These are phyloP conservation scores for Saccharomycopsis hybrid DNA, from an alignment of 1,139 yeast species.

Conservation along the genomic window DNA sequence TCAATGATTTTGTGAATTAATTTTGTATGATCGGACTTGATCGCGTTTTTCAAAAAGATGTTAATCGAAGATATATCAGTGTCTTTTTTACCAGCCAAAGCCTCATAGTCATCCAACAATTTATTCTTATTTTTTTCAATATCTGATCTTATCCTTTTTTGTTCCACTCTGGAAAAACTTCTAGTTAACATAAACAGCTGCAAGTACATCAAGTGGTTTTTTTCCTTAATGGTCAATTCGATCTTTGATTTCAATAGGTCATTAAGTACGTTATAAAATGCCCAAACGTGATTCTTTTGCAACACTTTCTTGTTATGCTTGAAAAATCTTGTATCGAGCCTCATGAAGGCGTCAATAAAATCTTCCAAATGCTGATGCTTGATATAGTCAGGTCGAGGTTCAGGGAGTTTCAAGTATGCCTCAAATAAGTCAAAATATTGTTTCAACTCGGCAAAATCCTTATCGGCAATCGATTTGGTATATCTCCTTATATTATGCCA, in stretches of 20 bases:
- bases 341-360: slow-evolving; percentile 12
- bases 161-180: too few relatives aligned
- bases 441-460: background rate
- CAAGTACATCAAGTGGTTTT: slow-evolving; percentile 12
- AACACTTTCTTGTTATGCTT: background rate
- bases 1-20: background rate
- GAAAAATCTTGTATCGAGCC: slow-evolving; percentile 1
- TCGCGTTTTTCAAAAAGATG: background rate
- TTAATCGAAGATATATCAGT: background rate
- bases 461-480: background rate
- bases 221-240: slow-evolving; percentile 14
- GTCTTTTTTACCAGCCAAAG: too few relatives aligned
- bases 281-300: background rate
- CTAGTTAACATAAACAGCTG: background rate
- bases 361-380: slow-evolving; percentile 16
- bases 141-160: too few relatives aligned
- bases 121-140: too few relatives aligned
- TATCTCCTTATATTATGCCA: background rate
- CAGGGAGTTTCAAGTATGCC: slow-evolving; percentile 12
- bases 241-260: slow-evolving; percentile 6
- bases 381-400: slow-evolving; percentile 16
- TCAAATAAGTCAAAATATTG: slow-evolving; percentile 8
- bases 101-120: too few relatives aligned
- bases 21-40: background rate
- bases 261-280: background rate